Percentiles rank a stretch among this genome's conserved stretches.
Conservation (phyloP, 2,329 filamentous ascomycete species). For the Aspergillus costaricaensis region DNA sequence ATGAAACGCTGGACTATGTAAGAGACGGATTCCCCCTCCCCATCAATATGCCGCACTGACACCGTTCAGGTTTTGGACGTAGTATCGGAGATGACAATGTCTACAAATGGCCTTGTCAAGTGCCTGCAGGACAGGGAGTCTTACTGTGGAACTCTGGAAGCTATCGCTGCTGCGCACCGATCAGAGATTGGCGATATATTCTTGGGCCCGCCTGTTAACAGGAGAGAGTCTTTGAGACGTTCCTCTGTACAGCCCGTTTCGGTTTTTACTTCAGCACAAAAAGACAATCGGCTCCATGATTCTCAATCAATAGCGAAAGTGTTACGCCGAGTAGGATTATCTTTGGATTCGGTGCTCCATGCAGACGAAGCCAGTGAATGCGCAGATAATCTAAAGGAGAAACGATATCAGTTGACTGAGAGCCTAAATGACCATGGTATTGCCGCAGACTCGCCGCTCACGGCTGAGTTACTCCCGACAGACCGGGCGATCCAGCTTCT, state of each 20-base stretch:
- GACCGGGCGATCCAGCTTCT: slow-evolving; percentile 39
- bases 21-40: slow-evolving; percentile 3
- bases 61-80: slow-evolving; percentile 33
- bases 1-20: slow-evolving; percentile 40
- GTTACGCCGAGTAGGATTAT: slow-evolving; percentile 37
- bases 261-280: slow-evolving; percentile 18
- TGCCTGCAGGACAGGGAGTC: slow-evolving; percentile 37
- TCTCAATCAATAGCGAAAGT: slow-evolving; percentile 32
- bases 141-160: slow-evolving; percentile 36
- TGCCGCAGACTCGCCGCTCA: slow-evolving; percentile 34
- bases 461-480: slow-evolving; percentile 30
- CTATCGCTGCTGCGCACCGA: slow-evolving; percentile 35
- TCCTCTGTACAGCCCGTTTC: slow-evolving; percentile 28
- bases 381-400: slow-evolving; percentile 30
- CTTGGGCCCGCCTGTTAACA: slow-evolving; percentile 24
- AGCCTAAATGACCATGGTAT: slow-evolving; percentile 29
- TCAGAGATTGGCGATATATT: slow-evolving; percentile 30
- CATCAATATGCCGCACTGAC: slow-evolving; percentile 12
- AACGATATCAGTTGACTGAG: slow-evolving; percentile 32
- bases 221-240: slow-evolving; percentile 31
- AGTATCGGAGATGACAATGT: slow-evolving; percentile 37
- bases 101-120: slow-evolving; percentile 31
- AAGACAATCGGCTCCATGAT: slow-evolving; percentile 19
- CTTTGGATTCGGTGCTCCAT: slow-evolving; percentile 30
- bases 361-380: slow-evolving; percentile 23